A percentile compares a stretch with the other conserved stretches of the same genome.
Conservation (phyloP, 768 basidiomycete species). For the Pleurotus salmoneostramineus region DNA sequence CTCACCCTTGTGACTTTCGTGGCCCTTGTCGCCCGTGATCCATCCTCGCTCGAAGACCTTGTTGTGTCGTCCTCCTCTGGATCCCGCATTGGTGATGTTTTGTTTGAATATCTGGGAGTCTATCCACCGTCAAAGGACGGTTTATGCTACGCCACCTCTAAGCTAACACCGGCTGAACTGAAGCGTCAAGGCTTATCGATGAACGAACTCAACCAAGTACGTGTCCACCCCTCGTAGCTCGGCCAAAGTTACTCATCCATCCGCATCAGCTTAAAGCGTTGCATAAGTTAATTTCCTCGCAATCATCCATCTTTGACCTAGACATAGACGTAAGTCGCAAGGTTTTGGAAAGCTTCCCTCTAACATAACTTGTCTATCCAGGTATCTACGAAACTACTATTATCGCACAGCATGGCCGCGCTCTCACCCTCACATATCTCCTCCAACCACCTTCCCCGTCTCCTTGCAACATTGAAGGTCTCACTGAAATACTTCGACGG, state of each 20-base stretch:
- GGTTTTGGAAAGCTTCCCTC: background rate
- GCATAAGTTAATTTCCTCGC: slow-evolving; percentile 24
- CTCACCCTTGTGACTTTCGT: slow-evolving; percentile 58
- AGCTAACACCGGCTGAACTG: slow-evolving; percentile 34
- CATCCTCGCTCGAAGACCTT: slow-evolving; percentile 50
- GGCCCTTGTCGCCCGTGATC: slow-evolving; percentile 59
- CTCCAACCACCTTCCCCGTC: slow-evolving; percentile 25
- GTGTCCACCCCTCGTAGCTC: slow-evolving; percentile 16
- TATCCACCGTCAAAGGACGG: slow-evolving; percentile 38
- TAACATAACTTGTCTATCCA: slow-evolving; percentile 12
- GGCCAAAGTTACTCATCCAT: background rate
- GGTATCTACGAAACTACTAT: slow-evolving; percentile 53
- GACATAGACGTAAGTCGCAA: background rate
- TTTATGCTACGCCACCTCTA: slow-evolving; percentile 34
- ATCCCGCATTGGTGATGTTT: slow-evolving; percentile 31
- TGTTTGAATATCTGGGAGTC: slow-evolving; percentile 38
- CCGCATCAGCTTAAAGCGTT: slow-evolving; percentile 25
- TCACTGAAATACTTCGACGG: background rate
- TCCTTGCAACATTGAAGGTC: slow-evolving; percentile 20
- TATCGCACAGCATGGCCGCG: slow-evolving; percentile 43
- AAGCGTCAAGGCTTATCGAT: slow-evolving; percentile 51
- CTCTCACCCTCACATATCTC: slow-evolving; percentile 43
- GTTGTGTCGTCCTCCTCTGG: slow-evolving; percentile 15
- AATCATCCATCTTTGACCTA: slow-evolving; percentile 21
- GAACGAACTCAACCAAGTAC: slow-evolving; percentile 53